Evolutionary conservation across 2,329 filamentous ascomycete species (phyloP).

Genomic region (Aureobasidium leucospermi): DNA sequence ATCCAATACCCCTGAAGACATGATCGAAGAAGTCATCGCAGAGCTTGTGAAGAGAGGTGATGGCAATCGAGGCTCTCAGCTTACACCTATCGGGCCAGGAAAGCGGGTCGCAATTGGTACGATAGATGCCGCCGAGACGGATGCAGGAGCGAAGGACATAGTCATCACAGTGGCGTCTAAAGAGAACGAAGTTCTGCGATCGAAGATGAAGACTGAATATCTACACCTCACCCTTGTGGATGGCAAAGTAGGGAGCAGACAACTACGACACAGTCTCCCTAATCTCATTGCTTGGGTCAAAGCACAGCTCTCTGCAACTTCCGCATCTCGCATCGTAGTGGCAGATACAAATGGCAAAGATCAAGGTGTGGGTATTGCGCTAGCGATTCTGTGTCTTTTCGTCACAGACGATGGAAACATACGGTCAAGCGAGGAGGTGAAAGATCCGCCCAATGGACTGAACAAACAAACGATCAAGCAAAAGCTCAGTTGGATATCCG

Average conservation of each 20-base stretch:
- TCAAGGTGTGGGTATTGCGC: slow-evolving; percentile 66
- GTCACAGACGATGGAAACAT: slow-evolving; percentile 56
- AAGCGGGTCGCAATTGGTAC: slow-evolving; percentile 33
- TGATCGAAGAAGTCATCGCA: slow-evolving; percentile 49
- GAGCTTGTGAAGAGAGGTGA: slow-evolving; percentile 29
- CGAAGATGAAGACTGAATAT: slow-evolving; percentile 36
- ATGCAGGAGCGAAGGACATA: slow-evolving; percentile 27
- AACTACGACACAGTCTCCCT: slow-evolving; percentile 64
- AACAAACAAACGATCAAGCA: slow-evolving; percentile 67
- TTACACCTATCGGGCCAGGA: slow-evolving; percentile 37
- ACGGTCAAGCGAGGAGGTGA: neutral
- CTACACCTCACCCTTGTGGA: slow-evolving; percentile 58
- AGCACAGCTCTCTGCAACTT: neutral
- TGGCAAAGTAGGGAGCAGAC: slow-evolving; percentile 73
- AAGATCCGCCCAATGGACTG: neutral
- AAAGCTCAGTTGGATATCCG: slow-evolving; percentile 75
- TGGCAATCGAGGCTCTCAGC: slow-evolving; percentile 11
- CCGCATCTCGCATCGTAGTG: slow-evolving; percentile 4
- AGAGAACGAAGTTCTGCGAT: slow-evolving; percentile 15
- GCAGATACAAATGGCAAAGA: slow-evolving; percentile 62
- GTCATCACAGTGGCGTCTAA: slow-evolving; percentile 25
- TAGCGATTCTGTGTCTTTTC: slow-evolving; percentile 69
- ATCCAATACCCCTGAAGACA: slow-evolving; percentile 57
- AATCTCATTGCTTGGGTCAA: slow-evolving; percentile 52
- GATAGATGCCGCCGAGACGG: slow-evolving; percentile 31